phyloP scores from a whole-genome alignment of 306 rosid species.

The Castanea sativa region DNA sequence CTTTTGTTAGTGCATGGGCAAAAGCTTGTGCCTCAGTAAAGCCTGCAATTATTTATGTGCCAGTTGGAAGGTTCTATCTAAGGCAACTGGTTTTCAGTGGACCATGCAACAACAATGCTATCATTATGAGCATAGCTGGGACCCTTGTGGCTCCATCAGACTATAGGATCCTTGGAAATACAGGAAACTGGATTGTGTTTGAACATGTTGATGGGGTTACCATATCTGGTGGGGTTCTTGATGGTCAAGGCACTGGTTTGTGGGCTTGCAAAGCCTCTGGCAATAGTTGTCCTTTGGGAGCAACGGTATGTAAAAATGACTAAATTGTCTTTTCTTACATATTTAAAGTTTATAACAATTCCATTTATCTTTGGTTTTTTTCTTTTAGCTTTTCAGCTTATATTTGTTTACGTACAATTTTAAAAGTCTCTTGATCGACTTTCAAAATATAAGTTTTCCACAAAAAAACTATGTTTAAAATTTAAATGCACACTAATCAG shows the following conservation, averaged over 20 bases:
- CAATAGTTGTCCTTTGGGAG: conserved; percentile 45
- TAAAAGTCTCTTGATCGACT: too few species aligned
- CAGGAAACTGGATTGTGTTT: conserved; percentile 42
- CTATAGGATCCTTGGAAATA: conserved; percentile 33
- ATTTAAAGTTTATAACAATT: too few species aligned
- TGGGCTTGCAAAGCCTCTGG: conserved; percentile 52
- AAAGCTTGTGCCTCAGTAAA: conserved; percentile 38
- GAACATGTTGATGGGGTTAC: conserved; percentile 35
- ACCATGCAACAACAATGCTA: conserved; percentile 29
- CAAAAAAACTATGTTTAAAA: too few species aligned
- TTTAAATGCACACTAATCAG: too few species aligned
- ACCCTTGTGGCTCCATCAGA: conserved; percentile 46
- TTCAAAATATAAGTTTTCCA: too few species aligned
- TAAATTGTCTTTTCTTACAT: neutral
- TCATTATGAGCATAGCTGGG: conserved; percentile 24
- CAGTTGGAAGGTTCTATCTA: conserved; percentile 39
- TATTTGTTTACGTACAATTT: too few species aligned
- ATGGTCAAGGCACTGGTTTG: conserved; percentile 44
- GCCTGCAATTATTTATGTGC: conserved; percentile 39
- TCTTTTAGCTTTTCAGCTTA: too few species aligned
- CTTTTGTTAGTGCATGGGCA: too few species aligned
- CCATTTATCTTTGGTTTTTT: too few species aligned
- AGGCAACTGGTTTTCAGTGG: conserved; percentile 34
- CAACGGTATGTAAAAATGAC: conserved; percentile 30
- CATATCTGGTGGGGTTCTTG: conserved; percentile 40